Conservation (phyloP, 2,329 filamentous ascomycete species). For the Chaetomiaceae sp. region DNA sequence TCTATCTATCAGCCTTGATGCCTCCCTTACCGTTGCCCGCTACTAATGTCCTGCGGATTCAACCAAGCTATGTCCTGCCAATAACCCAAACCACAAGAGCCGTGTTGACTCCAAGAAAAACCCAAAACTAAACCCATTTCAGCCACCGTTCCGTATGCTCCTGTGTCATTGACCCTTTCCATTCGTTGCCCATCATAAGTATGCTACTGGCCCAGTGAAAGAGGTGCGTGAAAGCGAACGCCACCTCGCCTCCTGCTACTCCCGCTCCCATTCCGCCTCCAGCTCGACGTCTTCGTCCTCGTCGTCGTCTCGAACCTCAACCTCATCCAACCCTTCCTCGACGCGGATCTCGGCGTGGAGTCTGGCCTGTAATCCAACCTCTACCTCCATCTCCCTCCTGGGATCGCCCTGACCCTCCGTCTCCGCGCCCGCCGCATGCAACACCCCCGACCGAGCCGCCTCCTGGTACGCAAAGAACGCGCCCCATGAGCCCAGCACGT, state of each 20-base stretch:
- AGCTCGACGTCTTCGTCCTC: not conserved
- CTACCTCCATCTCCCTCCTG: too few species aligned
- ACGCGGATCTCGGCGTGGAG: too few species aligned
- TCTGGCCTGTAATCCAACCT: too few species aligned
- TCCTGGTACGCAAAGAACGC: slow-evolving; percentile 5
- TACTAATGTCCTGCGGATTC: not conserved
- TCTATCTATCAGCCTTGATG: not conserved
- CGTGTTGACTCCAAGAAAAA: not conserved
- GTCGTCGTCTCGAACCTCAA: not conserved
- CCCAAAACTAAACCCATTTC: not conserved
- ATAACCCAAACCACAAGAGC: not conserved
- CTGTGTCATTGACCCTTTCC: too few species aligned
- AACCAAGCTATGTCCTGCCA: not conserved
- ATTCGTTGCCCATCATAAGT: not conserved
- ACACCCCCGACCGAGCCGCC: not conserved
- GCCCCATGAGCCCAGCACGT: not conserved
- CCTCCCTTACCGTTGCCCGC: not conserved
- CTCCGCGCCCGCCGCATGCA: too few species aligned
- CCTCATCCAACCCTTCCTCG: too few species aligned
- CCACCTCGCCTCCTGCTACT: not conserved
- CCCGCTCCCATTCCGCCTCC: not conserved
- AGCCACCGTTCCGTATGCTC: too few species aligned
- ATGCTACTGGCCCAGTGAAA: not conserved
- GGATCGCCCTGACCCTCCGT: too few species aligned
- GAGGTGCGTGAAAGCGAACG: too few species aligned